Conservation (phyloP, 768 basidiomycete species). For the Tubosaeta sp. region DNA sequence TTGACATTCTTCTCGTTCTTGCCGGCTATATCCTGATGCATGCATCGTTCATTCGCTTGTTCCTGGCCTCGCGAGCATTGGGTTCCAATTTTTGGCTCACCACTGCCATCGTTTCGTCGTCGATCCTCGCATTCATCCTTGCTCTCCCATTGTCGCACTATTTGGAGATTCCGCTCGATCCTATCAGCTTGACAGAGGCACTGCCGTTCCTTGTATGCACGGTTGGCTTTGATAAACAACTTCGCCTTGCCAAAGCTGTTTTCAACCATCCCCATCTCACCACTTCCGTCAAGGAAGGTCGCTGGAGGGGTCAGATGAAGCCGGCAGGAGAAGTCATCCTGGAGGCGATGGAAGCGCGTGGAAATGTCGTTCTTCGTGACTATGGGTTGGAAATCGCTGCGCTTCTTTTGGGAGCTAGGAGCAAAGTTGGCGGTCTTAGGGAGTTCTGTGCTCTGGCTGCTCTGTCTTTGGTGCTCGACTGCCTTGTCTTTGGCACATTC, state of each 20-base stretch:
- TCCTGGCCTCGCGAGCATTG: constrained; percentile 81
- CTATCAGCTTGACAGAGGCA: constrained; percentile 89
- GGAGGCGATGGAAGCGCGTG: constrained; percentile 75
- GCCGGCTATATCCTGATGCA: constrained; percentile 96
- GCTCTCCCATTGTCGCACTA: constrained; percentile 74
- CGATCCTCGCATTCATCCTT: constrained; percentile 79
- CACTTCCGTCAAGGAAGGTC: constrained; percentile 35
- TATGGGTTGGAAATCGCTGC: constrained; percentile 92
- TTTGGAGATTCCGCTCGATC: constrained; percentile 85
- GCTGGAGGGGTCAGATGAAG: constrained; percentile 49
- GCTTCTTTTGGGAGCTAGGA: constrained; percentile 80
- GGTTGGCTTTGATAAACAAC: constrained; percentile 96
- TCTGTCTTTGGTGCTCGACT: constrained; percentile 81
- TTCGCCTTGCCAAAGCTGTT: constrained; percentile 84
- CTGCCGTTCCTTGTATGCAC: constrained; percentile 97
- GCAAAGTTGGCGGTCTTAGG: constrained; percentile 80
- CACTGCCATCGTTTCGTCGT: constrained; percentile 74
- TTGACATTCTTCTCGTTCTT: constrained; percentile 93
- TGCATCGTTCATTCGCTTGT: constrained; percentile 86
- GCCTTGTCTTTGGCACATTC: constrained; percentile 84
- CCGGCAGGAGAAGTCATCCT: constrained; percentile 82
- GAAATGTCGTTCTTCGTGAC: constrained; percentile 83
- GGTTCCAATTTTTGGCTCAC: constrained; percentile 69
- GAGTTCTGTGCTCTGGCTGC: constrained; percentile 97
- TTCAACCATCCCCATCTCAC: constrained; percentile 73